Conservation (phyloP, 129 eudicot species). For the Solidago caesia region DNA sequence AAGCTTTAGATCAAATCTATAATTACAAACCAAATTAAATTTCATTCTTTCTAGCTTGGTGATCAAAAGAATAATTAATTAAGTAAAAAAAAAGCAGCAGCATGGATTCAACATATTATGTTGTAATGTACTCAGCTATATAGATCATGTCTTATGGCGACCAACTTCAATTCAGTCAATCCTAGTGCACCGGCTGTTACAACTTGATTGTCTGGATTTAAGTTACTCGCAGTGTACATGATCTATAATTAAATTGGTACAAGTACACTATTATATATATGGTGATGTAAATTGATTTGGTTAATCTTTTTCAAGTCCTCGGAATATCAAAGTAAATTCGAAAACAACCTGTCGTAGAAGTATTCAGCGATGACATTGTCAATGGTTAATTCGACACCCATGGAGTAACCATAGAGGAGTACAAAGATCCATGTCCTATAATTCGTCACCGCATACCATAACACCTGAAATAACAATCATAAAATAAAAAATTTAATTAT, state of each 20-base stretch:
- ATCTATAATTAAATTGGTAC: too few relatives aligned
- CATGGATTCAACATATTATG: neutral
- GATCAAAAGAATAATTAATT: too few relatives aligned
- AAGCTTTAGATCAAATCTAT: constrained; percentile 50
- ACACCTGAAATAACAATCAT: constrained; percentile 37
- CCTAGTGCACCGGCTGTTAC: too few relatives aligned
- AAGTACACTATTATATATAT: too few relatives aligned
- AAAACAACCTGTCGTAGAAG: constrained; percentile 55
- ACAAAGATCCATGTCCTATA: constrained; percentile 70
- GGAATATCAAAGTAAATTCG: neutral
- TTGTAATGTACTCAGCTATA: neutral
- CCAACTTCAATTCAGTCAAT: too few relatives aligned
- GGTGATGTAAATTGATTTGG: too few relatives aligned
- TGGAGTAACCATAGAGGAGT: constrained; percentile 59
- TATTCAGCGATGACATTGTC: constrained; percentile 67
- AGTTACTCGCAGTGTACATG: too few relatives aligned
- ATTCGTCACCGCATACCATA: constrained; percentile 64
- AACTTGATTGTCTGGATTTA: too few relatives aligned
- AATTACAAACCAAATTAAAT: constrained; percentile 4
- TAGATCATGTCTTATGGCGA: neutral
- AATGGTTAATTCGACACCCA: constrained; percentile 64
- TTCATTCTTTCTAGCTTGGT: neutral
- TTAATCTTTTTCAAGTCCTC: neutral
- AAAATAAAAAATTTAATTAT: neutral
- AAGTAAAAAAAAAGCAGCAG: too few relatives aligned